These are phyloP conservation scores for Achaetomiella virescens DNA, from an alignment of 495 filamentous ascomycete species.

Conservation along the genomic window DNA sequence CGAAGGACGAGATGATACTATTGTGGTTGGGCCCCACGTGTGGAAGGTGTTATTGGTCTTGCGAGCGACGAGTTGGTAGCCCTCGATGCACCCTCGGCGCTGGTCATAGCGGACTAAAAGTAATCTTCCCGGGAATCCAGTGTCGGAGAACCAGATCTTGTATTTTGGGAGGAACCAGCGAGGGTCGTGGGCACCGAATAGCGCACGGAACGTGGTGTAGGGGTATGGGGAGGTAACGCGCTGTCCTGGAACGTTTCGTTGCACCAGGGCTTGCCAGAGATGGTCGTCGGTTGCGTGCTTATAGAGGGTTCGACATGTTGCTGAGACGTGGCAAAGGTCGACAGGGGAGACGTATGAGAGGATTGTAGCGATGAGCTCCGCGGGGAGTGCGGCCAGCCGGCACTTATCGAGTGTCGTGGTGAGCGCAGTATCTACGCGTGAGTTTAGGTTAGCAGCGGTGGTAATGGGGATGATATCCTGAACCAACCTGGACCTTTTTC, in stretches of 20 bases:
- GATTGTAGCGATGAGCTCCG: constrained; percentile 58
- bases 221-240: constrained; percentile 49
- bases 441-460: no score
- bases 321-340: constrained; percentile 50
- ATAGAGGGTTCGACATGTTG: constrained; percentile 50
- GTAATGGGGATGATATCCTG: no score
- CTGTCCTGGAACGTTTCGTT: constrained; percentile 53
- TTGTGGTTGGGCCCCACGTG: constrained; percentile 46
- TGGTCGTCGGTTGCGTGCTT: constrained; percentile 48
- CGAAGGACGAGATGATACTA: constrained; percentile 70
- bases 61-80: constrained; percentile 66
- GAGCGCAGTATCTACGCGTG: no score
- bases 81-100: constrained; percentile 68
- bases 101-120: constrained; percentile 69
- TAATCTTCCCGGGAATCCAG: constrained; percentile 59
- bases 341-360: constrained; percentile 52
- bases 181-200: constrained; percentile 69
- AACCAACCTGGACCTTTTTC: no score
- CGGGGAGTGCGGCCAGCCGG: constrained; percentile 46
- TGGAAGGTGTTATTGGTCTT: constrained; percentile 45
- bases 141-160: constrained; percentile 83
- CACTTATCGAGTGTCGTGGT: neutral
- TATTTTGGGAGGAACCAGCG: constrained; percentile 77
- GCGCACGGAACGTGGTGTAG: constrained; percentile 54
- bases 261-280: constrained; percentile 58